Evolutionary conservation across 1,284 basidiomycete species (phyloP).

Genomic region (Pyrrhoderma noxium): DNA sequence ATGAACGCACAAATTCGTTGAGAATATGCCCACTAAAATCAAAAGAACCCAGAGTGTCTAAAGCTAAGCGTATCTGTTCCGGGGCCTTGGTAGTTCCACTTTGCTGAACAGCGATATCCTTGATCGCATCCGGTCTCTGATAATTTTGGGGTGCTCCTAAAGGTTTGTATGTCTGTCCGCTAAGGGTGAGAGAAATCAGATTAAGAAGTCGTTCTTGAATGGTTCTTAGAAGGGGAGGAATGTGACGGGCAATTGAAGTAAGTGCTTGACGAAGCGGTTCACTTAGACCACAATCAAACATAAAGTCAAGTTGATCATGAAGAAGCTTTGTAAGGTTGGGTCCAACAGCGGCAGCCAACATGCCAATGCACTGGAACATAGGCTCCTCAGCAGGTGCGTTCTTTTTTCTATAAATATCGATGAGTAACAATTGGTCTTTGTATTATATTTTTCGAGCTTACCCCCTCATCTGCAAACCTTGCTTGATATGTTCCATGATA

Average conservation of each 20-base stretch:
- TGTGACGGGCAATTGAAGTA: slow-evolving; percentile 79
- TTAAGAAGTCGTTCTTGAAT: slow-evolving; percentile 93
- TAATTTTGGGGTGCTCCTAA: slow-evolving; percentile 70
- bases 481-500: slow-evolving; percentile 87
- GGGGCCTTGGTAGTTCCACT: slow-evolving; percentile 51
- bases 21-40: slow-evolving; percentile 94
- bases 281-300: slow-evolving; percentile 93
- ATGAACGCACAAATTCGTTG: slow-evolving; percentile 93
- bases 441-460: slow-evolving; percentile 30
- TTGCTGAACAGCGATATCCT: slow-evolving; percentile 53
- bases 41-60: slow-evolving; percentile 86
- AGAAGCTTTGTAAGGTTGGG: slow-evolving; percentile 93
- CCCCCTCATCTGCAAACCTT: slow-evolving; percentile 81
- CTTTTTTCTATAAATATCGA: slow-evolving; percentile 60
- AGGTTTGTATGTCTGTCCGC: slow-evolving; percentile 79
- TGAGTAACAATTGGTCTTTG: slow-evolving; percentile 18
- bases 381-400: slow-evolving; percentile 91
- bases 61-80: slow-evolving; percentile 79
- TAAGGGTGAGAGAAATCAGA: slow-evolving; percentile 71
- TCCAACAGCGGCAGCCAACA: slow-evolving; percentile 93
- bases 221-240: slow-evolving; percentile 85
- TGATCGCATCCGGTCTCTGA: slow-evolving; percentile 44
- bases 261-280: slow-evolving; percentile 86
- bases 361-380: slow-evolving; percentile 96
- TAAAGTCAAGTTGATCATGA: slow-evolving; percentile 94